phyloP scores from a whole-genome alignment of 257 asterid species.

The Ocimum tenuiflorum region DNA sequence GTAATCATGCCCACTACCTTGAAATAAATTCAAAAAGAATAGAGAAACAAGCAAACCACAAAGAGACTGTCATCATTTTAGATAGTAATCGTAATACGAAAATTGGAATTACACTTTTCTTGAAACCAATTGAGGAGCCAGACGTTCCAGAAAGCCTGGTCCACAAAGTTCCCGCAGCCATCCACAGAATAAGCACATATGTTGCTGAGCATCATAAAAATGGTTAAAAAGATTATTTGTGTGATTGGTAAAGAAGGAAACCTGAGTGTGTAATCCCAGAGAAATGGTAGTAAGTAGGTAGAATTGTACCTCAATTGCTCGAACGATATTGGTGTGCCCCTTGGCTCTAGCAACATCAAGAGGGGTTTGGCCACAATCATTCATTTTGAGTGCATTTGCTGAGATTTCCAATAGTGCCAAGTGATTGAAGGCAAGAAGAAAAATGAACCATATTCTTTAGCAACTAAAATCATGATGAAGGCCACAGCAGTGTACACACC shows the following conservation, averaged over 20 bases:
- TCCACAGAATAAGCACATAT: conserved; percentile 85
- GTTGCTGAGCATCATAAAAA: conserved; percentile 43
- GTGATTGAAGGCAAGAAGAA: not conserved
- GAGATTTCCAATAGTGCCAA: conserved; percentile 23
- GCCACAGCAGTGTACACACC: conserved; percentile 33
- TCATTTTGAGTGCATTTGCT: conserved; percentile 84
- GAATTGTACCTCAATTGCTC: conserved; percentile 72
- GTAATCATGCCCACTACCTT: not conserved
- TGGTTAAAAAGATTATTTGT: not conserved
- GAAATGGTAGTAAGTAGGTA: conserved; percentile 8
- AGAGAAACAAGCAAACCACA: not conserved
- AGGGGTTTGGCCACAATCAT: conserved; percentile 89
- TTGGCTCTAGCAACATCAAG: conserved; percentile 88
- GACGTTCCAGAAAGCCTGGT: conserved; percentile 71
- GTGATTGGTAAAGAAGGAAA: not conserved
- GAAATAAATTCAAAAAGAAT: too few relatives aligned
- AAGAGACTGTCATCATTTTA: not conserved
- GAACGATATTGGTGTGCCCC: conserved; percentile 73
- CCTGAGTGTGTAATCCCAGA: not conserved
- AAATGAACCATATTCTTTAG: not conserved
- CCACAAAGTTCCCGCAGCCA: conserved; percentile 80
- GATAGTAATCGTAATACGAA: conserved; percentile 8
- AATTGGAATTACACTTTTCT: conserved; percentile 73
- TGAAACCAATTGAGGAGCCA: conserved; percentile 80
- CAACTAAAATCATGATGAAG: conserved; percentile 12